Conservation (phyloP, 164 flowering plant species). For the Annona squamosa region DNA sequence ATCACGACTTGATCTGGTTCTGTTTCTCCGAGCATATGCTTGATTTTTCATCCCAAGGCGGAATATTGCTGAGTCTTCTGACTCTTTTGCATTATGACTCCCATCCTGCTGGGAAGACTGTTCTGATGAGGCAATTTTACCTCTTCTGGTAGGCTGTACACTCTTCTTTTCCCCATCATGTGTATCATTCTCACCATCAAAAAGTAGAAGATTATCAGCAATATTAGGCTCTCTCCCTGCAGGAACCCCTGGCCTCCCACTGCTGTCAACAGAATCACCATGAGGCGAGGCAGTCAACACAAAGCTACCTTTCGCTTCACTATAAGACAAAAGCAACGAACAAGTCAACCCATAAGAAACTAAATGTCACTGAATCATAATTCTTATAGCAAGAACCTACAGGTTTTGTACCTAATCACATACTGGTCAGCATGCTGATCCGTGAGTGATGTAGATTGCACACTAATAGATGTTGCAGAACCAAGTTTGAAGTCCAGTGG, state of each 20-base stretch:
- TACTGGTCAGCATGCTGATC: slow-evolving; percentile 69
- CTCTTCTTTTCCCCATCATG: slow-evolving; percentile 41
- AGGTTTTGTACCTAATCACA: slow-evolving; percentile 51
- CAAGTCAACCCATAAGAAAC: slow-evolving; percentile 2
- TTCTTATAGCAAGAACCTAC: neutral
- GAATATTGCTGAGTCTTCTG: slow-evolving; percentile 63
- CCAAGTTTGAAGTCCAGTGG: slow-evolving; percentile 86
- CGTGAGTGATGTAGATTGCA: slow-evolving; percentile 83
- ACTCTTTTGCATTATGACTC: slow-evolving; percentile 49
- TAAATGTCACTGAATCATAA: neutral
- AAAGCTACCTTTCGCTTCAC: slow-evolving; percentile 94
- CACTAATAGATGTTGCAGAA: slow-evolving; percentile 61
- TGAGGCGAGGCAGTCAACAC: slow-evolving; percentile 73
- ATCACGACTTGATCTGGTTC: slow-evolving; percentile 70
- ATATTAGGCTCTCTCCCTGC: slow-evolving; percentile 61
- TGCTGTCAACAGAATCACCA: slow-evolving; percentile 93
- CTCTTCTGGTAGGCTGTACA: slow-evolving; percentile 32
- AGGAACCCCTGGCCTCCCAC: slow-evolving; percentile 65
- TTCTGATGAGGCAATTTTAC: slow-evolving; percentile 41
- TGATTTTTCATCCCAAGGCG: slow-evolving; percentile 39
- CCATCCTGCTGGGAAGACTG: slow-evolving; percentile 53
- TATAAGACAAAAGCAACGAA: slow-evolving; percentile 24
- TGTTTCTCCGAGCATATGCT: slow-evolving; percentile 76
- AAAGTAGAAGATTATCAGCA: slow-evolving; percentile 83
- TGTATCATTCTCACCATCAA: slow-evolving; percentile 65